A percentile compares a stretch with the other conserved stretches of the same genome.
These are phyloP conservation scores for Solanum boliviense DNA, from an alignment of 257 asterid genomes.

Conservation along the genomic window DNA sequence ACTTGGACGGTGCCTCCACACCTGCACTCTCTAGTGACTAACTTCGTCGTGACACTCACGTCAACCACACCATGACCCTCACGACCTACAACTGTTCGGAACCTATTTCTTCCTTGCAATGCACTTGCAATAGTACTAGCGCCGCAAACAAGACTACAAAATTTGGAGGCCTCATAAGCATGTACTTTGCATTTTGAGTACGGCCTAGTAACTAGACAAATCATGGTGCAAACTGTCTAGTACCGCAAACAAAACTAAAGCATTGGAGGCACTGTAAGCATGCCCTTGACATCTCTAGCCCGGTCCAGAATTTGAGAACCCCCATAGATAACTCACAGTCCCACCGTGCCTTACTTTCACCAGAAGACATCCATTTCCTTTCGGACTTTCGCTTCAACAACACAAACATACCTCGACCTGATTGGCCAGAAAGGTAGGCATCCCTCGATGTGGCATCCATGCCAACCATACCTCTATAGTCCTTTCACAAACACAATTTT, in stretches of 20 bases:
- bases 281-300: background rate
- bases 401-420: background rate
- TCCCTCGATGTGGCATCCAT: background rate
- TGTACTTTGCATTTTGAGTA: background rate
- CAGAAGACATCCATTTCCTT: background rate
- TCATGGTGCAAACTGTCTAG: background rate
- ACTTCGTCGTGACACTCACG: background rate
- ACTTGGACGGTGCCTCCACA: background rate
- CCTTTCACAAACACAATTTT: background rate
- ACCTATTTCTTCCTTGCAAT: background rate
- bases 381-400: background rate
- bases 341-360: background rate
- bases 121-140: background rate
- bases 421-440: background rate
- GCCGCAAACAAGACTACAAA: background rate
- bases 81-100: background rate
- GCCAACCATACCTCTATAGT: background rate
- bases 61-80: background rate
- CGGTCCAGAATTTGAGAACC: background rate
- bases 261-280: background rate
- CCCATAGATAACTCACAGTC: background rate
- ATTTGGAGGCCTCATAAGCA: background rate
- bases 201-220: background rate
- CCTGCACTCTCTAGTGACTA: background rate
- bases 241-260: background rate